phyloP scores from a whole-genome alignment of 2,329 filamentous ascomycete genomes.

The Magnaporthales sp. region DNA sequence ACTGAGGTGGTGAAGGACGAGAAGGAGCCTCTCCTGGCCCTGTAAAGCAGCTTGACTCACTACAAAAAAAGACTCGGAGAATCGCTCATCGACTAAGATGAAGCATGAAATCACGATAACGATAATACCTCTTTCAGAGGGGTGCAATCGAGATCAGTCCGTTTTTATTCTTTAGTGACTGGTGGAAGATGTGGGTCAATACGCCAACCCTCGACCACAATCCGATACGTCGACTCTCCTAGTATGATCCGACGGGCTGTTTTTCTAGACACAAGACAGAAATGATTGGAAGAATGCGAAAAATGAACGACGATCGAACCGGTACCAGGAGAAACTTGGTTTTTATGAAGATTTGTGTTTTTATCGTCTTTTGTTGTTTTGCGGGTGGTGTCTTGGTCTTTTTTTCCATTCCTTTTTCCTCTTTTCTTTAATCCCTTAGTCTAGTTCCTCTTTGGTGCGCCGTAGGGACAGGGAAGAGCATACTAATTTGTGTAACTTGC shows the following conservation, averaged over 20 bases:
- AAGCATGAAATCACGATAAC: not conserved
- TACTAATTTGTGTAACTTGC: not conserved
- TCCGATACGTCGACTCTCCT: not conserved
- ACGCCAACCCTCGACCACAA: not conserved
- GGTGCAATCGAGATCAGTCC: not conserved
- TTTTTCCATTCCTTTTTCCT: no score
- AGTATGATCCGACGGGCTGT: not conserved
- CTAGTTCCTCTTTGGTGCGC: not conserved
- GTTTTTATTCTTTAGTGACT: not conserved
- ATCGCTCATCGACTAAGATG: not conserved
- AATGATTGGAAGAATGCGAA: slow-evolving; percentile 3
- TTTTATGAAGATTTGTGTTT: not conserved
- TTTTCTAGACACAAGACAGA: slow-evolving; percentile 2
- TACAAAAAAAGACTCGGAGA: not conserved
- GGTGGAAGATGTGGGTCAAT: not conserved
- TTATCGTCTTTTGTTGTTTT: not conserved
- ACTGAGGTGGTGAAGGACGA: slow-evolving; percentile 16
- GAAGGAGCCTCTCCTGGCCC: slow-evolving; percentile 14
- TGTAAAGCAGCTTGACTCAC: not conserved
- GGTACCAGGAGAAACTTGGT: not conserved
- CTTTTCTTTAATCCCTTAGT: slow-evolving; percentile 1
- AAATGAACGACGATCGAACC: slow-evolving; percentile 1
- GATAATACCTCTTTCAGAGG: not conserved
- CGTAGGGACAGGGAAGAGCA: not conserved
- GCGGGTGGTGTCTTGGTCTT: slow-evolving; percentile 9